Evolutionary conservation across 148 eudicot genomes (phyloP), one percentile per base, ranked within the genome.

Genomic region (Limonium bicolor): DNA sequence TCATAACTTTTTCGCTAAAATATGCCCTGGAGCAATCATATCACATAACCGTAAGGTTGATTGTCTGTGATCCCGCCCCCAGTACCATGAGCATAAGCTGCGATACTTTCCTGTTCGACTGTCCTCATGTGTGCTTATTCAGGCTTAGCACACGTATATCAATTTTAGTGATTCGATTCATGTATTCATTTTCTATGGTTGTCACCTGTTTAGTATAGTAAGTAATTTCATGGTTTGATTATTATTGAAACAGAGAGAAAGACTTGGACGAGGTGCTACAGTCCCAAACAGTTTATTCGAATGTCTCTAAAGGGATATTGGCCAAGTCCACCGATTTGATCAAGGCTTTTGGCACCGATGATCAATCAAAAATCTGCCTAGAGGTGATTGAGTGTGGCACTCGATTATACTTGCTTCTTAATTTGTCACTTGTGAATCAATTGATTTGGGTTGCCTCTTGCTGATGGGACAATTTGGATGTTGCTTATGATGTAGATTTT

Each of bases 201-300:
- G 22, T 20, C 42, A 24, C 22, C 42, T 20, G 7, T n/a, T 18
- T 42, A n/a, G 9, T 43, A 28, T 18, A 25, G 29, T 25, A 21
- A 22, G 12, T 41, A n/a, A 5, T 3, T 16, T 11, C 41, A 8
- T n/a, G n/a, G n/a, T 28, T 13, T 33, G 15, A 0, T 35, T 27
- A 9, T 13, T 17, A 46, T 36, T 33, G 27, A 24, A 44, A 46
- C 58, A 80, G 97, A 48, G 97, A 88, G 74, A 88, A 83, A 60
- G 97, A 88, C 55, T 57, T 88, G 72, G 97, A 88, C 62, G 97
- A 88, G 69, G 97, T 90, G 20, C 54, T 90, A 72, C 97, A 90
- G 58, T 90, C 97, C 2, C 97, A 84, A 4, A 90, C 76, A 43
- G 97, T 90, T 33, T 90, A 90, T 52, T 56, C 87, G 17, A 84